Evolutionary conservation across 1,284 basidiomycete genomes (phyloP).

Genomic region (Ustilago loliicola): DNA sequence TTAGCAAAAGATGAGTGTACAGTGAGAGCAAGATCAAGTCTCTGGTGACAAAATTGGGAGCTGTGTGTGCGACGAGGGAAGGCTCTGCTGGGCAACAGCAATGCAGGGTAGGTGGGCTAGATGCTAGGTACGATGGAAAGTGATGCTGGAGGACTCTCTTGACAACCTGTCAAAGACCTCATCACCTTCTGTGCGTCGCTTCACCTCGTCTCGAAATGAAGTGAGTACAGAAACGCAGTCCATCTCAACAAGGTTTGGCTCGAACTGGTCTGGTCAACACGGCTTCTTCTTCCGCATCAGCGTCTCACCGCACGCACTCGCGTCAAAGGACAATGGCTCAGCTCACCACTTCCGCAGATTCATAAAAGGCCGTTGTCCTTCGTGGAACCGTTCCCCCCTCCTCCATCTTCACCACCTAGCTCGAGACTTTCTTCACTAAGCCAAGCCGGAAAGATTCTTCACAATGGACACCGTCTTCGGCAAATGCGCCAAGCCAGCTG

Average conservation of each 20-base stretch:
- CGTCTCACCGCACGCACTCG: not conserved
- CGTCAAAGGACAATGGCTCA: not conserved
- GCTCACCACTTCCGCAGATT: not conserved
- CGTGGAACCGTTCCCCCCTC: not conserved
- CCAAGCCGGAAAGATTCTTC: not conserved
- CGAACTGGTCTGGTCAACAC: conserved; percentile 1
- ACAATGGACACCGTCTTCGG: conserved; percentile 22
- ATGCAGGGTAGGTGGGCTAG: not conserved
- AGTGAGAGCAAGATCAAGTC: not conserved
- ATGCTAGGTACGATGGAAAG: not conserved
- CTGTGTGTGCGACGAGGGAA: not conserved
- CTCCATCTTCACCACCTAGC: not conserved
- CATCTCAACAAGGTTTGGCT: not conserved
- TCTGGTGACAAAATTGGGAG: not conserved
- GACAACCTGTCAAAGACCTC: conserved; percentile 1
- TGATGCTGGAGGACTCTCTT: not conserved
- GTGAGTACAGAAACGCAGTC: not conserved
- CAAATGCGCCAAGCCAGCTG: conserved; percentile 25
- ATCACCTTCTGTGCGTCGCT: not conserved
- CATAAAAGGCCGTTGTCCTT: not conserved
- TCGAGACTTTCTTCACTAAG: not conserved
- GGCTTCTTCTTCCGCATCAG: conserved; percentile 1
- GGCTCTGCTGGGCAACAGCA: not conserved
- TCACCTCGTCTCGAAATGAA: conserved; percentile 2
- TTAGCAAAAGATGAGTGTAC: not conserved